Conservation (phyloP, 2,329 filamentous ascomycete species). For the Aspergillus ustus region DNA sequence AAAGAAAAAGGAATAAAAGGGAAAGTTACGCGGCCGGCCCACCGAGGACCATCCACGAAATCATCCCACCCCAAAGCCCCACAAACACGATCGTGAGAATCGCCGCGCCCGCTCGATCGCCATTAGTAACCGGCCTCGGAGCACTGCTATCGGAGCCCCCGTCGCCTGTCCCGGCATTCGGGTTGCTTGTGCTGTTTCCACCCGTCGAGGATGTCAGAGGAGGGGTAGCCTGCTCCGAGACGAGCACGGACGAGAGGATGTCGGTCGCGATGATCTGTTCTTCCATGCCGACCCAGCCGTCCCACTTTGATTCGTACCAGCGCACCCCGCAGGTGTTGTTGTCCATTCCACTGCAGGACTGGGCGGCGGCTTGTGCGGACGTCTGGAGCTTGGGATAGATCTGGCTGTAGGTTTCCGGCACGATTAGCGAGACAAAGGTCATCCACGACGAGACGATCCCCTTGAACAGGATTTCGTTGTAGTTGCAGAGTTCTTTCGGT, state of each 20-base stretch:
- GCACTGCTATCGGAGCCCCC: not conserved
- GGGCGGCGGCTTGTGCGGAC: slow-evolving; percentile 64
- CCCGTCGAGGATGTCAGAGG: slow-evolving; percentile 52
- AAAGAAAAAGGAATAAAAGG: not conserved
- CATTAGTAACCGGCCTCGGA: slow-evolving; percentile 31
- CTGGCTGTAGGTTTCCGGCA: slow-evolving; percentile 59
- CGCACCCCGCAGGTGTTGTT: slow-evolving; percentile 68
- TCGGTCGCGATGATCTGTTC: slow-evolving; percentile 71
- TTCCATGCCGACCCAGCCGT: slow-evolving; percentile 66
- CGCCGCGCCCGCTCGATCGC: slow-evolving; percentile 45
- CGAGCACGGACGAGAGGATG: slow-evolving; percentile 65
- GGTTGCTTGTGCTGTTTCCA: slow-evolving; percentile 55
- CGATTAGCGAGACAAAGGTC: slow-evolving; percentile 63
- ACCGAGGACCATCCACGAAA: slow-evolving; percentile 39
- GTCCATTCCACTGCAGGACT: slow-evolving; percentile 63
- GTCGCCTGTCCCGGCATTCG: slow-evolving; percentile 37
- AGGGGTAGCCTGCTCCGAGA: slow-evolving; percentile 48
- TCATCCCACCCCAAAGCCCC: slow-evolving; percentile 32
- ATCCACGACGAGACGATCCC: slow-evolving; percentile 72
- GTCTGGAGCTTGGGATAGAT: slow-evolving; percentile 63
- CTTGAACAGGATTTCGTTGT: slow-evolving; percentile 75
- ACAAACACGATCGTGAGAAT: slow-evolving; percentile 43
- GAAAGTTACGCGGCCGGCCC: not conserved
- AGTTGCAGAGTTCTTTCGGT: slow-evolving; percentile 62
- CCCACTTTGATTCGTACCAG: slow-evolving; percentile 61